Evolutionary conservation across 2,329 filamentous ascomycete genomes (phyloP), one percentile per base, ranked within the genome.

Genomic region (Lachnellula cervina): DNA sequence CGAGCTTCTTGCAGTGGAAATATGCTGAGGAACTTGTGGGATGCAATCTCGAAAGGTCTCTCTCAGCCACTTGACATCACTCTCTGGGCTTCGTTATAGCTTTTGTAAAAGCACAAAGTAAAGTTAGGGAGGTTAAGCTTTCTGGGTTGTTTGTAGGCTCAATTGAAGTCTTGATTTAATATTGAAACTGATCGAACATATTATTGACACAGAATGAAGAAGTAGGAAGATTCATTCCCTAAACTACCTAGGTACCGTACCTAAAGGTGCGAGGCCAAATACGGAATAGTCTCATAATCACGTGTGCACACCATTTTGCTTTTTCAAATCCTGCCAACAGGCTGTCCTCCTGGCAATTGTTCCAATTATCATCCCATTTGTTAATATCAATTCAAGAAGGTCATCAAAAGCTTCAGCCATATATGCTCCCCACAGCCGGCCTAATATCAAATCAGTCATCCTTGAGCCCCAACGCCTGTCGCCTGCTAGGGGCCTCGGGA

Each of bases 381-480:
- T 40, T 40, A 40, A 40, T 17, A 32, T 40, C 37, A 40, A 40
- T 40, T 40, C 8, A 17, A n/a, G 37, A 40, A 40, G 37, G 37
- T 40, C 28, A 40, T 40, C 17, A 40, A 40, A 16, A 16, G 16
- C 14, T 17, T 17, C 37, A 11, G 9, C 9, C 28, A 32, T 32
- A 4, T 13, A 11, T 9, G 37, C 37, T n/a, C 16, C 37, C 16
- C 37, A n/a, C 37, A 17, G 14, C 37, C 37, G 4, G 37, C 14
- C 16, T 17, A n/a, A 40, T 40, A 40, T 40, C 17, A 21, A 21
- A 16, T 55, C 59, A 68, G 52, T 79, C 73, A 6, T 82, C 83
- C 47, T 84, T 70, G n/a, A 87, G 67, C 0, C 86, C 86, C 44
- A 90, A 70, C 0, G 82, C 84, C 63, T 89, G 76, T 58, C 88